phyloP scores from a whole-genome alignment of 2,329 filamentous ascomycete species.

The Scolecobasidium constrictum region DNA sequence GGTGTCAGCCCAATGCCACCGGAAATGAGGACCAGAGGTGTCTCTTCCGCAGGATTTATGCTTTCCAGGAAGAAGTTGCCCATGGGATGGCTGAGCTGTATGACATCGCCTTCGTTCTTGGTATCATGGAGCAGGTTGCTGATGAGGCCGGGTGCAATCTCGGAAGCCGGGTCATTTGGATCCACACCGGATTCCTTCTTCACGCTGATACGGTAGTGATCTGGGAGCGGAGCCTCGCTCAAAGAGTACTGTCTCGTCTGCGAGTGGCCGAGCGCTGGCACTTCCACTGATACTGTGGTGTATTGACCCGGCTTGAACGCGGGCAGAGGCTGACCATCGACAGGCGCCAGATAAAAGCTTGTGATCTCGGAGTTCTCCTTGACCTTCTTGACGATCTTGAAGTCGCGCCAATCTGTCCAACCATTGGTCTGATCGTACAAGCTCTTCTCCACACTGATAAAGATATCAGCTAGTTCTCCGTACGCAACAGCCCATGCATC shows the following conservation, averaged over 20 bases:
- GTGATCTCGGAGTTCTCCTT: conserved; percentile 57
- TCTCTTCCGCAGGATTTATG: conserved; percentile 20
- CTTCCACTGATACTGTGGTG: conserved; percentile 43
- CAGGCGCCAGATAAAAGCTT: conserved; percentile 58
- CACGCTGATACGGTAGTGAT: conserved; percentile 60
- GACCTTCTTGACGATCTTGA: conserved; percentile 54
- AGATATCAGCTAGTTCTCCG: conserved; percentile 60
- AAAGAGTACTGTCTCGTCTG: conserved; percentile 66
- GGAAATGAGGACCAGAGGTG: conserved; percentile 54
- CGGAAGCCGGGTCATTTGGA: conserved; percentile 10
- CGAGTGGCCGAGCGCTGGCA: conserved; percentile 47
- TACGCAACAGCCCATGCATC: conserved; percentile 63
- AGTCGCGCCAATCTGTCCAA: conserved; percentile 59
- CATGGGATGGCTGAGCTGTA: conserved; percentile 56
- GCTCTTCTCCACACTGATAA: conserved; percentile 54
- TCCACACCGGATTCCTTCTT: conserved; percentile 53
- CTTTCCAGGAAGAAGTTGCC: conserved; percentile 51
- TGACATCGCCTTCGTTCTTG: conserved; percentile 48
- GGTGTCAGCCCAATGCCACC: conserved; percentile 60
- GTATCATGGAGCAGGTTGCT: conserved; percentile 59
- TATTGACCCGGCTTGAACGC: conserved; percentile 61
- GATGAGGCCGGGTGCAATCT: conserved; percentile 46
- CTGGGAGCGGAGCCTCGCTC: conserved; percentile 49
- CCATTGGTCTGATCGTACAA: conserved; percentile 45
- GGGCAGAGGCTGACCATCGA: conserved; percentile 51